A percentile compares a stretch with the other conserved stretches of the same genome.
Conservation (phyloP, 768 basidiomycete genomes). For the Butyriboletus loyo region DNA sequence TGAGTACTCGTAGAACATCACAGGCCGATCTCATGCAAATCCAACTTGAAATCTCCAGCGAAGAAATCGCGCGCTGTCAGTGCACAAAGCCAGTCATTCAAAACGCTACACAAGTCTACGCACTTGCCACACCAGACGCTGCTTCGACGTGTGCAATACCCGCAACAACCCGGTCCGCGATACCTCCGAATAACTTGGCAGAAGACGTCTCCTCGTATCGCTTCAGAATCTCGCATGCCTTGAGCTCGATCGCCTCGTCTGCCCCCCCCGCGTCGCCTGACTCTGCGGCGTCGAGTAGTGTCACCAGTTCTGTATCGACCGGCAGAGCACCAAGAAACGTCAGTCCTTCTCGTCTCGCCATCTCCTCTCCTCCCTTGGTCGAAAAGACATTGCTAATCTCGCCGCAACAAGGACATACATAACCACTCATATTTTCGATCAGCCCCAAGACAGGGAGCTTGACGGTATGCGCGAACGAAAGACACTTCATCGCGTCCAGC, state of each 20-base stretch:
- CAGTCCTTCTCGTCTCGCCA: conserved; percentile 74
- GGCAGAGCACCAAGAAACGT: conserved; percentile 85
- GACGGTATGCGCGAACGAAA: conserved; percentile 91
- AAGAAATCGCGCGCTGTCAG: too few species aligned
- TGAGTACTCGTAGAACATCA: too few species aligned
- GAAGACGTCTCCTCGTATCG: conserved; percentile 69
- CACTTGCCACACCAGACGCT: not conserved
- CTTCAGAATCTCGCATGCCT: conserved; percentile 51
- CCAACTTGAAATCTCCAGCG: too few species aligned
- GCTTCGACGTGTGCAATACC: conserved; percentile 21
- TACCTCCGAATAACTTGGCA: conserved; percentile 60
- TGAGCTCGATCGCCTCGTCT: conserved; percentile 23
- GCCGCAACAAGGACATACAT: conserved; percentile 95
- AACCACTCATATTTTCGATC: conserved; percentile 99
- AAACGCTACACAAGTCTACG: not conserved
- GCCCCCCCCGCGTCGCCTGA: conserved; percentile 16
- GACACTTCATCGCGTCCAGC: conserved; percentile 92
- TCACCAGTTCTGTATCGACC: conserved; percentile 88
- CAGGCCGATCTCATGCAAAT: not conserved
- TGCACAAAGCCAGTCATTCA: not conserved
- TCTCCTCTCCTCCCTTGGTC: conserved; percentile 85
- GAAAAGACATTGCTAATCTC: conserved; percentile 96
- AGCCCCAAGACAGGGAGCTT: conserved; percentile 85
- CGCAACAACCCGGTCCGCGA: conserved; percentile 46
- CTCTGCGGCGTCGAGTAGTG: conserved; percentile 71